phyloP scores from a whole-genome alignment of 345 rosid genomes.

The Firmiana major region DNA sequence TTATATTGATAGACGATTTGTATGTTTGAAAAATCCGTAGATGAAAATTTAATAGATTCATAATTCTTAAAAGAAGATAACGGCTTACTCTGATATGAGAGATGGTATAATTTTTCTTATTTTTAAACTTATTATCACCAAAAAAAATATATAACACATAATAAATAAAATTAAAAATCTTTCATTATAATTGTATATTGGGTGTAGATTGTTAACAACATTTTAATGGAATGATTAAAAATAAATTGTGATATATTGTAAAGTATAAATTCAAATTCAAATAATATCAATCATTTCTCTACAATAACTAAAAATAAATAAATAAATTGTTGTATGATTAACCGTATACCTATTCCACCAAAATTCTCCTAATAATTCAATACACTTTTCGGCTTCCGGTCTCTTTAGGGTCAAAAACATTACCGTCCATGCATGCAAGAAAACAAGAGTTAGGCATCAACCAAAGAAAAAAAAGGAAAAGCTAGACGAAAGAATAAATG shows the following conservation, averaged over 20 bases:
- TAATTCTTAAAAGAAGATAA: too few species aligned
- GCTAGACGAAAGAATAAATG: constrained; percentile 14
- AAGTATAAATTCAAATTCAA: too few species aligned
- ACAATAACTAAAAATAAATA: too few species aligned
- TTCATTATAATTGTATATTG: neutral
- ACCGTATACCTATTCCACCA: constrained; percentile 16
- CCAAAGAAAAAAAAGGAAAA: neutral
- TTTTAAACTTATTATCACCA: too few species aligned
- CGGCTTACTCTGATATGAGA: too few species aligned
- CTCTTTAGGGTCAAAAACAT: constrained; percentile 9
- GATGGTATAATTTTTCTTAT: too few species aligned
- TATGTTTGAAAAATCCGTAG: too few species aligned
- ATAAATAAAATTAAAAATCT: neutral
- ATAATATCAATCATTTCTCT: too few species aligned
- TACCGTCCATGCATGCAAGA: constrained; percentile 11
- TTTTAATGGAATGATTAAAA: too few species aligned
- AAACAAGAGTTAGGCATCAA: constrained; percentile 23
- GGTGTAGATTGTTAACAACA: neutral
- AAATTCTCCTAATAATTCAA: constrained; percentile 2
- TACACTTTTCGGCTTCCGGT: constrained; percentile 1
- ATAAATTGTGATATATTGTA: too few species aligned
- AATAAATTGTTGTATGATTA: neutral
- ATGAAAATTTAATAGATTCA: too few species aligned
- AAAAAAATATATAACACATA: neutral
- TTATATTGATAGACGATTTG: too few species aligned